Evolutionary conservation across 2,329 filamentous ascomycete species (phyloP).

Genomic region (Fusarium sp.): DNA sequence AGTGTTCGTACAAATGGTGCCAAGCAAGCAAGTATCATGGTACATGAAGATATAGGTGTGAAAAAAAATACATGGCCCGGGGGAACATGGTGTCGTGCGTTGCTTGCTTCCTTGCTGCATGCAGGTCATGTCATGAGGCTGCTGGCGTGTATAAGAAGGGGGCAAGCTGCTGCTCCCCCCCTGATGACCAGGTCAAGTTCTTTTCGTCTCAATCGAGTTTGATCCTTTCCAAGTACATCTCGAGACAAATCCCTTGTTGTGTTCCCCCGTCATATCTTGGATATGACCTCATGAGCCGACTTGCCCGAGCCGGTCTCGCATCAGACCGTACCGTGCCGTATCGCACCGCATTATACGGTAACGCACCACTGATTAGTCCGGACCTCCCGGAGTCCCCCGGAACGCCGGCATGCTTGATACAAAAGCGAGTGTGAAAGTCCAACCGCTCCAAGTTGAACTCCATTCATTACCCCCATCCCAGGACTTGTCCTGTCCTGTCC

Average conservation of each 20-base stretch:
- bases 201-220: slow-evolving; percentile 1
- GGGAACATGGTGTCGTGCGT: slow-evolving; percentile 26
- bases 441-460: slow-evolving; percentile 30
- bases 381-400: slow-evolving; percentile 5
- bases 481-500: background rate
- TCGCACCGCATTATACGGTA: background rate
- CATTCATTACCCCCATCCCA: slow-evolving; percentile 18
- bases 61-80: slow-evolving; percentile 35
- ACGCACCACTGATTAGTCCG: slow-evolving; percentile 22
- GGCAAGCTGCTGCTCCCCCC: background rate
- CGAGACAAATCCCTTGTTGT: background rate
- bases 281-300: background rate
- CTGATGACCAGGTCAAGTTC: background rate
- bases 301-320: background rate
- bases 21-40: slow-evolving; percentile 17
- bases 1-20: slow-evolving; percentile 29
- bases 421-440: slow-evolving; percentile 35
- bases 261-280: background rate
- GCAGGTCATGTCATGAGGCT: slow-evolving; percentile 2
- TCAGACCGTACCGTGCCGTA: background rate
- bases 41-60: slow-evolving; percentile 36
- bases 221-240: background rate
- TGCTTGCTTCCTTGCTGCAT: slow-evolving; percentile 6
- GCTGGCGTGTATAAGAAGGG: slow-evolving; percentile 24
- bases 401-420: slow-evolving; percentile 35